phyloP scores from a whole-genome alignment of 345 rosid species.

The Melastoma malabathricum region DNA sequence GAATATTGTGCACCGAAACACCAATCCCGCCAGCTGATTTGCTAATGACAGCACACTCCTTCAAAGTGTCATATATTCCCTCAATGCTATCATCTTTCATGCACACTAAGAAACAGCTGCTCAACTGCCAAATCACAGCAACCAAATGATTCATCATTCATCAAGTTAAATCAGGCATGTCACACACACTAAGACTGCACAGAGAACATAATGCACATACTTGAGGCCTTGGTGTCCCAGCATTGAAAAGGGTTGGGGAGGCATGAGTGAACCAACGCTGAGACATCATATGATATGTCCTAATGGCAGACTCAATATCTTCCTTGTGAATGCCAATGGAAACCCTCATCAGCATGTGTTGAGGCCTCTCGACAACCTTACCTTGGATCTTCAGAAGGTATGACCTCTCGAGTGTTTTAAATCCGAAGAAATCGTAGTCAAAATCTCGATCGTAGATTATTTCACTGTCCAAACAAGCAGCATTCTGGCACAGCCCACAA shows the following conservation, averaged over 20 bases:
- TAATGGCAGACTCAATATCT: slow-evolving; percentile 57
- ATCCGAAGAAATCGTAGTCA: slow-evolving; percentile 89
- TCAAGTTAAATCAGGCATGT: background rate
- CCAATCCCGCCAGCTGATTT: slow-evolving; percentile 96
- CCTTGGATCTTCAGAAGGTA: slow-evolving; percentile 82
- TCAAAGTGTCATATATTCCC: slow-evolving; percentile 81
- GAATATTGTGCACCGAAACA: slow-evolving; percentile 72
- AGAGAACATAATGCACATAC: slow-evolving; percentile 15
- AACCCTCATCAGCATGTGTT: slow-evolving; percentile 95
- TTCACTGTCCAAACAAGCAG: slow-evolving; percentile 71
- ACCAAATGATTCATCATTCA: background rate
- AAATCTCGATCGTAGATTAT: slow-evolving; percentile 85
- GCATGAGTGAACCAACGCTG: slow-evolving; percentile 98
- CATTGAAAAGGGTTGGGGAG: slow-evolving; percentile 85
- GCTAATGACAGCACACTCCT: slow-evolving; percentile 93
- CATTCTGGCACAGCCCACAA: slow-evolving; percentile 31
- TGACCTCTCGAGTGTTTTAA: slow-evolving; percentile 87
- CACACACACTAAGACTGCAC: background rate
- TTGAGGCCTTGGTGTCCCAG: slow-evolving; percentile 87
- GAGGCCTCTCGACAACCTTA: slow-evolving; percentile 78
- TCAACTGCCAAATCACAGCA: slow-evolving; percentile 35
- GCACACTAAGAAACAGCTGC: slow-evolving; percentile 81
- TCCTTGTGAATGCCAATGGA: slow-evolving; percentile 76
- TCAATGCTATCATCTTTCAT: slow-evolving; percentile 91
- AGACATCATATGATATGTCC: slow-evolving; percentile 84